Base-by-base conservation (phyloP, 805 yeast species). In the Candida piceae region DNA sequence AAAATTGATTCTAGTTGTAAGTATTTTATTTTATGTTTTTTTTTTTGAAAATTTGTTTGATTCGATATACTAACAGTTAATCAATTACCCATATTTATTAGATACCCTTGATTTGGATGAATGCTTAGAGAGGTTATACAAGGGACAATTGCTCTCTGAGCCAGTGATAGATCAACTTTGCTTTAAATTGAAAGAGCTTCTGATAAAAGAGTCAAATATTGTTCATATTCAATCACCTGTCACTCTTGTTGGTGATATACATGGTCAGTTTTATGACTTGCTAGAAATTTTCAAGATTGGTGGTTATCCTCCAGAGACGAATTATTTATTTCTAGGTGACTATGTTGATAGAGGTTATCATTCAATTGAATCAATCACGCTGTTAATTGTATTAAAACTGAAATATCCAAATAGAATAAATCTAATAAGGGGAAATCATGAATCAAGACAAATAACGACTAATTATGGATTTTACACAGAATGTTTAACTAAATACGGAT, bases 391-490 rank as follows among this genome's bases (percentile, higher is more conserved):
- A 31, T 64, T 93, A 46, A 90, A 89, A 57, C 69, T 94, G 41
- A 72, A 97, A 49, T 89, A 86, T 57, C 99, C 99, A 0, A 69
- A 72, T 19, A 67, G 99, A 31, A 80, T 93, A 3, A 79, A 76
- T 49, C 65, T 93, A 35, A 76, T 93, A 7, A 68, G 99, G 38
- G 99, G 99, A 10, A 93, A 93, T 57, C 99, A 93, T 58, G 99
- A 93, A 61, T 84, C 95, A 2, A 68, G 99, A 34, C 97, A 95
- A 38, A 90, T 93, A 50, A 94, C 98, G 5, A 96, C 95, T 46
- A 86, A 89, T 57, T 93, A 93, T 55, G 99, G 99, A 3, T 93
- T 93, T 55, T 93, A 93, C 57, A 79, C 96, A 0, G 99, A 93
- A 62, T 93, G 97, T 48, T 67, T 87, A 44, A 76, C 87, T 36